phyloP scores from a whole-genome alignment of 176 grass and related monocot genomes.

The Echinochloa phyllopogon region DNA sequence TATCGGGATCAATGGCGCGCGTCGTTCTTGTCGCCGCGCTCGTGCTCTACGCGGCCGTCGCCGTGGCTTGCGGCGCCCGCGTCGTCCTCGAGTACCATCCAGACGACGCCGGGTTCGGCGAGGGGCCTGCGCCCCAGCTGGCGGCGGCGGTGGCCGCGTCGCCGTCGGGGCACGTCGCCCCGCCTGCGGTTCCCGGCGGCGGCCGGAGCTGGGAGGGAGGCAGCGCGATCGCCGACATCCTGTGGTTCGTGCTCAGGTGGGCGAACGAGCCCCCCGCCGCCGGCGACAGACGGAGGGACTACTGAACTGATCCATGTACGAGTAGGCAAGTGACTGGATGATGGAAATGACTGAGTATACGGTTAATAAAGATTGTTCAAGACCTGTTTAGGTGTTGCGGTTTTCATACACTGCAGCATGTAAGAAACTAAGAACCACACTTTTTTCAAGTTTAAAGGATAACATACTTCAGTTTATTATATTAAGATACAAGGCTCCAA shows the following conservation, averaged over 20 bases:
- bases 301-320: not conserved
- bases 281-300: slow-evolving; percentile 22
- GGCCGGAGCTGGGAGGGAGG: not conserved
- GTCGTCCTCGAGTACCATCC: slow-evolving; percentile 4
- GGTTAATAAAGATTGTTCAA: no score
- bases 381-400: no score
- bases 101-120: slow-evolving; percentile 19
- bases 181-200: not conserved
- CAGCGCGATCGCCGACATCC: slow-evolving; percentile 26
- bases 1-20: slow-evolving; percentile 25
- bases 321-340: not conserved
- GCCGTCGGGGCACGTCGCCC: not conserved
- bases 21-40: not conserved
- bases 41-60: slow-evolving; percentile 32
- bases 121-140: not conserved
- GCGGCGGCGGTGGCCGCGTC: not conserved
- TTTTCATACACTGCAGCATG: no score
- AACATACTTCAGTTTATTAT: no score
- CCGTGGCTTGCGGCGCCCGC: slow-evolving; percentile 21
- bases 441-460: no score
- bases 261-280: not conserved
- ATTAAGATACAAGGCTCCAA: no score
- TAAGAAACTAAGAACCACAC: no score
- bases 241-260: slow-evolving; percentile 47
- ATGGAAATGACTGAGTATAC: not conserved